Percentiles rank a stretch among this genome's conserved stretches.
phyloP scores from a whole-genome alignment of 257 asterid species.

The Solanum ahanhuiri region DNA sequence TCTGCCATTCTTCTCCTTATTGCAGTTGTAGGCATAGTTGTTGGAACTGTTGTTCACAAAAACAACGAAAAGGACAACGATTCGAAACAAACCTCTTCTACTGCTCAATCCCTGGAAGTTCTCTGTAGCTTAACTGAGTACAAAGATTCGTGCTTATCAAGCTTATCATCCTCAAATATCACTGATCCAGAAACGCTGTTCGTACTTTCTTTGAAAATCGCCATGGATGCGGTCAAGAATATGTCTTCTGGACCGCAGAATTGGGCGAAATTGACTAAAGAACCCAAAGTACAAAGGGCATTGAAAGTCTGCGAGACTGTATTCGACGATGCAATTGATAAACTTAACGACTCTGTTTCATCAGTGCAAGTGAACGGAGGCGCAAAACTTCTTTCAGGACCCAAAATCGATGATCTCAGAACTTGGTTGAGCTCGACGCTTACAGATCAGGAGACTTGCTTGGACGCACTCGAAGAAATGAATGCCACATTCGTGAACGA shows the following conservation, averaged over 20 bases:
- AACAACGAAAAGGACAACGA: slow-evolving; percentile 8
- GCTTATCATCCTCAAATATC: slow-evolving; percentile 27
- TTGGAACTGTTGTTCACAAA: slow-evolving; percentile 40
- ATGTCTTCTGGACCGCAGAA: slow-evolving; percentile 21
- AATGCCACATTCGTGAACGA: slow-evolving; percentile 33
- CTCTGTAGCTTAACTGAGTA: slow-evolving; percentile 51
- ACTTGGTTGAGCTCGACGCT: slow-evolving; percentile 69
- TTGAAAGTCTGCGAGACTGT: slow-evolving; percentile 34
- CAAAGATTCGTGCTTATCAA: slow-evolving; percentile 36
- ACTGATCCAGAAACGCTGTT: slow-evolving; percentile 56
- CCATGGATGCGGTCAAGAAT: slow-evolving; percentile 12
- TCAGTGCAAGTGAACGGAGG: slow-evolving; percentile 5
- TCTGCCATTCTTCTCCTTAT: slow-evolving; percentile 14
- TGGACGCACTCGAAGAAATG: slow-evolving; percentile 54
- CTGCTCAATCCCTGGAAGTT: slow-evolving; percentile 38
- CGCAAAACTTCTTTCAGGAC: neutral
- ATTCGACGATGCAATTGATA: slow-evolving; percentile 54
- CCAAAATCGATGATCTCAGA: slow-evolving; percentile 27
- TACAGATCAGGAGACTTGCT: slow-evolving; percentile 66
- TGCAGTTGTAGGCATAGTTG: slow-evolving; percentile 37
- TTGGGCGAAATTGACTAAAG: slow-evolving; percentile 16
- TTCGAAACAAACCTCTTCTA: slow-evolving; percentile 4
- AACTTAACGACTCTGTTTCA: slow-evolving; percentile 38
- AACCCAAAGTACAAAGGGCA: slow-evolving; percentile 33
- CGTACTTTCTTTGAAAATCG: slow-evolving; percentile 34